Conservation (phyloP, 768 basidiomycete species). For the Tylopilus cervinicoccineus region DNA sequence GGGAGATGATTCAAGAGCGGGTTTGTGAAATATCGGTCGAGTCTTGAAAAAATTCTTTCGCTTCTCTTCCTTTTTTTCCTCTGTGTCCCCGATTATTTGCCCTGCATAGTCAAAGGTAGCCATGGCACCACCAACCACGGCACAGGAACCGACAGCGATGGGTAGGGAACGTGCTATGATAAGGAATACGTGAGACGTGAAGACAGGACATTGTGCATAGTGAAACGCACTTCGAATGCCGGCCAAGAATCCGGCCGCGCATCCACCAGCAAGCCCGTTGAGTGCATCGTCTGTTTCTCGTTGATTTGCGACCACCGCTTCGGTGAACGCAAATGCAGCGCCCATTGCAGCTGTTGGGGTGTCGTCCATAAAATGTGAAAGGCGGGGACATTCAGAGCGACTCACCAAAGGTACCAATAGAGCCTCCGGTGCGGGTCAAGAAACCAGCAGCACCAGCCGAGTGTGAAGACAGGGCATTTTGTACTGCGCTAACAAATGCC, state of each 20-base stretch:
- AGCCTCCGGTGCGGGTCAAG: constrained; percentile 81
- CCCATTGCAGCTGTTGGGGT: constrained; percentile 75
- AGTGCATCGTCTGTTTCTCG: constrained; percentile 74
- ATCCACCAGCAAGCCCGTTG: constrained; percentile 83
- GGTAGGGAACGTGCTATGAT: constrained; percentile 76
- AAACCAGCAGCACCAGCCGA: constrained; percentile 80
- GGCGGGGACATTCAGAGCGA: constrained; percentile 5
- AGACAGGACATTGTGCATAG: neutral
- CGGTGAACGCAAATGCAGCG: constrained; percentile 78
- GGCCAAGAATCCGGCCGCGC: constrained; percentile 90
- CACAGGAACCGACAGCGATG: constrained; percentile 75
- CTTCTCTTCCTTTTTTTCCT: constrained; percentile 57
- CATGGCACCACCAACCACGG: constrained; percentile 70
- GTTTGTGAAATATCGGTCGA: constrained; percentile 36
- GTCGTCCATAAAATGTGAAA: constrained; percentile 3
- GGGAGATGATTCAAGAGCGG: constrained; percentile 14
- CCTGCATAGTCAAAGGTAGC: constrained; percentile 83
- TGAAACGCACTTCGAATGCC: constrained; percentile 67
- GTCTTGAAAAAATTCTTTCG: constrained; percentile 85
- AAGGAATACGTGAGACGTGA: constrained; percentile 12
- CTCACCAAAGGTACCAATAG: constrained; percentile 90
- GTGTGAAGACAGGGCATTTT: constrained; percentile 79
- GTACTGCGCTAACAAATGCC: constrained; percentile 64
- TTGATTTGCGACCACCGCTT: constrained; percentile 76
- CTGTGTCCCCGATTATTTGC: constrained; percentile 46